Conservation (phyloP, 495 filamentous ascomycete genomes). For the Apodospora peruviana region DNA sequence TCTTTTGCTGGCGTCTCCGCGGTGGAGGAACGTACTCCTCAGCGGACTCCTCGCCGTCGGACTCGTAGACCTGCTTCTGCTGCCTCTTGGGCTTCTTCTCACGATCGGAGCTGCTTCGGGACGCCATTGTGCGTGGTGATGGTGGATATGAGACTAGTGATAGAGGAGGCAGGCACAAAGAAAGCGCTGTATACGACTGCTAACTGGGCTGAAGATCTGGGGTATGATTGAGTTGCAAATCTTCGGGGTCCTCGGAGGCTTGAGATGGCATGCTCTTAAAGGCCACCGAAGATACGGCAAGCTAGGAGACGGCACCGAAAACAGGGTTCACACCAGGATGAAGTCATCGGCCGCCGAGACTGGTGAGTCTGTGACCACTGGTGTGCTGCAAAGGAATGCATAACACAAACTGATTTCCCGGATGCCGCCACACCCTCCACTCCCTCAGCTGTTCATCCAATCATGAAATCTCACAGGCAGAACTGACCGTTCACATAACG, state of each 20-base stretch:
- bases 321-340: slow-evolving; percentile 13
- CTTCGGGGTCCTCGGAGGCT: not conserved
- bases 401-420: no score
- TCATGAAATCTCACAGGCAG: no score
- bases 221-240: not conserved
- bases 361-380: no score
- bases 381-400: no score
- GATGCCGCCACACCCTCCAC: no score
- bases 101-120: slow-evolving; percentile 30
- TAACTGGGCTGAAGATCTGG: not conserved
- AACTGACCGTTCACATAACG: no score
- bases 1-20: slow-evolving; percentile 33
- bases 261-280: slow-evolving; percentile 5
- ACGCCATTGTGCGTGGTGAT: slow-evolving; percentile 22
- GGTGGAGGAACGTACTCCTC: slow-evolving; percentile 27
- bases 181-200: not conserved
- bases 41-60: slow-evolving; percentile 34
- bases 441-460: no score
- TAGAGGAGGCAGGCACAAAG: not conserved
- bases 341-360: slow-evolving; percentile 11
- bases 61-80: slow-evolving; percentile 28
- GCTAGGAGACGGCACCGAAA: not conserved
- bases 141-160: not conserved
- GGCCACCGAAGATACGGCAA: not conserved
- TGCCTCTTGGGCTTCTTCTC: slow-evolving; percentile 26